A percentile compares a stretch with the other conserved stretches of the same genome.
These are phyloP conservation scores for Sclerospora graminicola DNA, from an alignment of 352 stramenopile genomes.

Conservation along the genomic window DNA sequence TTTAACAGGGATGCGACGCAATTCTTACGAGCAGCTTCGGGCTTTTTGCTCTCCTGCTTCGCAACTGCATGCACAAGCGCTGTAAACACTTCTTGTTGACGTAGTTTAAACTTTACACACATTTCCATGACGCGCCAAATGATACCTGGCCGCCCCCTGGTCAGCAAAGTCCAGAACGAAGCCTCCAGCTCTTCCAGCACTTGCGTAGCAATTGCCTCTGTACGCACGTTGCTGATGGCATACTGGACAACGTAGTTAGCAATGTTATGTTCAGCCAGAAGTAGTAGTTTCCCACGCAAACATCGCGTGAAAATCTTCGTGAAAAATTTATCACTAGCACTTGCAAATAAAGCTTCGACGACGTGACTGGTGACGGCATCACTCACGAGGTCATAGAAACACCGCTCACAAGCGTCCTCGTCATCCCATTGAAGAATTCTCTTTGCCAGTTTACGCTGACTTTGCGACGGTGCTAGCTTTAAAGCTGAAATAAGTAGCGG, in stretches of 20 bases:
- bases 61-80: slow-evolving; percentile 46
- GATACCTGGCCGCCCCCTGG: slow-evolving; percentile 55
- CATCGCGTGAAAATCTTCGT: slow-evolving; percentile 54
- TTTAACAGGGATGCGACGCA: slow-evolving; percentile 54
- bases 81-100: slow-evolving; percentile 40
- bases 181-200: slow-evolving; percentile 49
- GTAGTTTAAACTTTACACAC: slow-evolving; percentile 48
- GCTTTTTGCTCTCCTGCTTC: slow-evolving; percentile 78
- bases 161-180: slow-evolving; percentile 60
- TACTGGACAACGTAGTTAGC: slow-evolving; percentile 81
- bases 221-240: slow-evolving; percentile 42
- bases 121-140: slow-evolving; percentile 73
- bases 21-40: slow-evolving; percentile 46
- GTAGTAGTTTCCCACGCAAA: slow-evolving; percentile 45
- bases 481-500: slow-evolving; percentile 54
- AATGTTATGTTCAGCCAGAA: slow-evolving; percentile 63
- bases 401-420: slow-evolving; percentile 30
- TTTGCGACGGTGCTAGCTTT: slow-evolving; percentile 43
- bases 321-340: slow-evolving; percentile 57
- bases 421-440: slow-evolving; percentile 69
- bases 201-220: slow-evolving; percentile 28
- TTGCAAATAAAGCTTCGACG: slow-evolving; percentile 52
- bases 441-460: slow-evolving; percentile 39
- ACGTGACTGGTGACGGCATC: slow-evolving; percentile 74
- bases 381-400: slow-evolving; percentile 59